Evolutionary conservation across 305 asterid species (phyloP), one percentile per base, ranked within the genome.

Genomic region (Solanum aculeatissimum): DNA sequence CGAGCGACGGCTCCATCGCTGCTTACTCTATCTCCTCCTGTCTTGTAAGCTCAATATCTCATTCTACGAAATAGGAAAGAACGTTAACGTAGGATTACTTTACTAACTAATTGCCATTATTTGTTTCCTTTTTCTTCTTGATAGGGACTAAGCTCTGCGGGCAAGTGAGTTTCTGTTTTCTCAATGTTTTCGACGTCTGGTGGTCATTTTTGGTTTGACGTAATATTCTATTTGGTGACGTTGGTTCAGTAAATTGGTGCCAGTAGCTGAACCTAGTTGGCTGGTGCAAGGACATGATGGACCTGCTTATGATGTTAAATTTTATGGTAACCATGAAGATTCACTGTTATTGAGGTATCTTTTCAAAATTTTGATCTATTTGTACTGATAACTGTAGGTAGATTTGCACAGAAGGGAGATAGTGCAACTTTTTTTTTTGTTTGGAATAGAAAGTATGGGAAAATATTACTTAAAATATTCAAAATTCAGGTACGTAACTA

Each of bases 251-350:
- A 91, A 90, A 91, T 42, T 89, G 58, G 90, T 86, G 88, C 70
- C 81, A 83, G 66, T 69, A 19, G 94, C 97, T 77, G 98, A 93
- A 83, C 97, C 98, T 9, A 63, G 89, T 51, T 90, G 89, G 87
- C 82, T 90, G 87, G 89, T 91, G 58, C 93, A 89, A 90, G 99
- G 97, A 86, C 98, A 96, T 83, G 93, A 93, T 83, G 99, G 98
- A 23, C 98, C 99, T 60, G 98, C 95, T 87, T 96, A 96, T 90
- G 99, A 95, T 93, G 95, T 96, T 83, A 93, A 89, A 81, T 96
- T 94, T 87, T 96, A 92, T 18, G 90, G 89, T 6, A 40, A 80
- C 19, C 88, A 74, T 8, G 92, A 95, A 25, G 97, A 94, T 88
- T 87, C 98, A 2, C 66, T 96, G 88, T 86, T 96, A 84, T 82